A percentile compares a stretch with the other conserved stretches of the same genome.
phyloP scores from a whole-genome alignment of 1,139 yeast genomes.

The Pichia sp. region DNA sequence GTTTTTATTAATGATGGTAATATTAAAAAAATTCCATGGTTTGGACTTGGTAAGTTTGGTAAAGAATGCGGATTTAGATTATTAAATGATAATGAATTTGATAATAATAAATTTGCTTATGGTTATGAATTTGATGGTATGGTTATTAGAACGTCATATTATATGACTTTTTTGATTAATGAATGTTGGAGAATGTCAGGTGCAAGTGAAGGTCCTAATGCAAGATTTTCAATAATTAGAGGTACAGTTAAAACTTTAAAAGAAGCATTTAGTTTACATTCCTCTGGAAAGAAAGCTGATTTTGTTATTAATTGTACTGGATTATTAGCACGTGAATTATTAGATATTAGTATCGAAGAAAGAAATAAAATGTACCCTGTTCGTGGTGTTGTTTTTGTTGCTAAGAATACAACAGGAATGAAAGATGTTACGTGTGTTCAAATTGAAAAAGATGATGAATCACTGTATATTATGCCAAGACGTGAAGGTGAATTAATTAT shows the following conservation, averaged over 20 bases:
- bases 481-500: constrained; percentile 50
- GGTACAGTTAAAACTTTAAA: constrained; percentile 19
- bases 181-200: constrained; percentile 30
- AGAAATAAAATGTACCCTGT: constrained; percentile 33
- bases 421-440: constrained; percentile 26
- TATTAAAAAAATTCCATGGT: constrained; percentile 39
- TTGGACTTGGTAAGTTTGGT: constrained; percentile 32
- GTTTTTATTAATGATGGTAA: constrained; percentile 19
- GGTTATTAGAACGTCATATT: constrained; percentile 45
- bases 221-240: constrained; percentile 32
- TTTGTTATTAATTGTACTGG: constrained; percentile 47
- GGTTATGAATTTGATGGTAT: constrained; percentile 45
- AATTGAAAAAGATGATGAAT: constrained; percentile 33
- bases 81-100: constrained; percentile 31
- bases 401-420: constrained; percentile 32
- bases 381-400: constrained; percentile 41
- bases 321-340: constrained; percentile 36
- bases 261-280: constrained; percentile 23
- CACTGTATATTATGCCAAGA: constrained; percentile 45
- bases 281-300: constrained; percentile 24
- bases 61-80: constrained; percentile 28
- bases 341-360: constrained; percentile 29
- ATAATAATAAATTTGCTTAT: constrained; percentile 26
- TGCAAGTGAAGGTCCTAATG: constrained; percentile 26
- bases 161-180: constrained; percentile 41